Conservation (phyloP, 2,329 filamentous ascomycete genomes). For the Stachybotrys chartarum region DNA sequence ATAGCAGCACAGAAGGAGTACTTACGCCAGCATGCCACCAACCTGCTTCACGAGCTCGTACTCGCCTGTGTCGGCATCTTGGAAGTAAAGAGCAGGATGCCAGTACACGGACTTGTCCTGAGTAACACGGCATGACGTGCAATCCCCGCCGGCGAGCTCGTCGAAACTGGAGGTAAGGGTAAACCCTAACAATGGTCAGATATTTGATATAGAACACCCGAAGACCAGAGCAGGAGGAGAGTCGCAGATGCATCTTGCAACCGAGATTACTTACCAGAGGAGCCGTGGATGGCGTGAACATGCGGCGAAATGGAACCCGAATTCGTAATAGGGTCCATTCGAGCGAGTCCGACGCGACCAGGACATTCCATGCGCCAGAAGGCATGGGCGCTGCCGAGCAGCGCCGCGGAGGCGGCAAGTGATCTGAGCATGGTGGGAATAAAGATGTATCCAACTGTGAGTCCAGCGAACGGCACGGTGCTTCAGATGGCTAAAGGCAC, state of each 20-base stretch:
- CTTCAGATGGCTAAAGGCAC: slow-evolving; percentile 5
- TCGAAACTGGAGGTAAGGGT: slow-evolving; percentile 59
- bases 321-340: slow-evolving; percentile 71
- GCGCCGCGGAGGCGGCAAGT: slow-evolving; percentile 20
- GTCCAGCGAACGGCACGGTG: neutral
- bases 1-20: slow-evolving; percentile 14
- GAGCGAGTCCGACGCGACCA: slow-evolving; percentile 58
- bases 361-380: slow-evolving; percentile 92
- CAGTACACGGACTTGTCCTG: slow-evolving; percentile 88
- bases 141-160: slow-evolving; percentile 54
- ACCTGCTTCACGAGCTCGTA: slow-evolving; percentile 65
- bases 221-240: neutral
- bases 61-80: slow-evolving; percentile 54
- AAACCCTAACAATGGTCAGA: slow-evolving; percentile 6
- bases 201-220: neutral
- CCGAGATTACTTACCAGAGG: slow-evolving; percentile 53
- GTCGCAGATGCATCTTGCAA: neutral
- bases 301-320: slow-evolving; percentile 55
- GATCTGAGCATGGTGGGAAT: slow-evolving; percentile 24
- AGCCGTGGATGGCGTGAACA: slow-evolving; percentile 69
- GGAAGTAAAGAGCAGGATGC: slow-evolving; percentile 73
- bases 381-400: slow-evolving; percentile 42
- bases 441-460: slow-evolving; percentile 16
- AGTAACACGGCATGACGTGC: slow-evolving; percentile 73
- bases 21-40: slow-evolving; percentile 80